These are phyloP conservation scores for Heterobasidion occidentale DNA, from an alignment of 1,284 basidiomycete genomes.

Conservation along the genomic window DNA sequence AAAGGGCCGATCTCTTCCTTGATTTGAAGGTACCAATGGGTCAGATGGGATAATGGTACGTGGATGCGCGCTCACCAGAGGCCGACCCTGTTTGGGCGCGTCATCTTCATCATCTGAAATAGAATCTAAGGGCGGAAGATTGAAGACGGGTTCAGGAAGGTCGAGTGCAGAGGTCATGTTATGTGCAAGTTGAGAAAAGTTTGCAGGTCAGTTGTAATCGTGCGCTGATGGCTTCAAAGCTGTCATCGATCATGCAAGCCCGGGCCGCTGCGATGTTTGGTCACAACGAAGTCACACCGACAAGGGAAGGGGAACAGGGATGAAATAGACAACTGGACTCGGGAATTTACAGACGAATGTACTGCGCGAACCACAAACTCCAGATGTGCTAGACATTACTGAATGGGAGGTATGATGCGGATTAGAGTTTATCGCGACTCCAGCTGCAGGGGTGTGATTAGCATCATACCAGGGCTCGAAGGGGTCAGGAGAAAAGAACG, in stretches of 20 bases:
- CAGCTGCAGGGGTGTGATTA: constrained; percentile 36
- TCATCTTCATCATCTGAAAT: constrained; percentile 47
- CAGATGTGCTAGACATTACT: background rate
- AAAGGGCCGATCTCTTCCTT: constrained; percentile 23
- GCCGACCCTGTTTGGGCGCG: constrained; percentile 33
- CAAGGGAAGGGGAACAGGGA: background rate
- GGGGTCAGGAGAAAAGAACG: constrained; percentile 9
- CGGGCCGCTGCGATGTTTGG: background rate
- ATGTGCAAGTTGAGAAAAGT: background rate
- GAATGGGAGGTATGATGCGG: constrained; percentile 1
- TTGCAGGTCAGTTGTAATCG: background rate
- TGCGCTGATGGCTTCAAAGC: background rate
- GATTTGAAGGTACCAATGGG: background rate
- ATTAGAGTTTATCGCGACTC: constrained; percentile 60
- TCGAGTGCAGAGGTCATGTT: constrained; percentile 35
- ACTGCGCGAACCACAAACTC: background rate
- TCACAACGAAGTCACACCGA: background rate
- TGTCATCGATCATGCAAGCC: background rate
- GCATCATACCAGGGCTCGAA: background rate
- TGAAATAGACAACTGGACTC: no score
- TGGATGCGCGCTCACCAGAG: constrained; percentile 22
- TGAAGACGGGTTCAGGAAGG: constrained; percentile 32
- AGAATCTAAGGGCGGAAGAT: constrained; percentile 28
- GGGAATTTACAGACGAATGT: no score
- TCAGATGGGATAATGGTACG: background rate